Base-by-base conservation (phyloP, 352 stramenopile species). In the Phytophthora lateralis region DNA sequence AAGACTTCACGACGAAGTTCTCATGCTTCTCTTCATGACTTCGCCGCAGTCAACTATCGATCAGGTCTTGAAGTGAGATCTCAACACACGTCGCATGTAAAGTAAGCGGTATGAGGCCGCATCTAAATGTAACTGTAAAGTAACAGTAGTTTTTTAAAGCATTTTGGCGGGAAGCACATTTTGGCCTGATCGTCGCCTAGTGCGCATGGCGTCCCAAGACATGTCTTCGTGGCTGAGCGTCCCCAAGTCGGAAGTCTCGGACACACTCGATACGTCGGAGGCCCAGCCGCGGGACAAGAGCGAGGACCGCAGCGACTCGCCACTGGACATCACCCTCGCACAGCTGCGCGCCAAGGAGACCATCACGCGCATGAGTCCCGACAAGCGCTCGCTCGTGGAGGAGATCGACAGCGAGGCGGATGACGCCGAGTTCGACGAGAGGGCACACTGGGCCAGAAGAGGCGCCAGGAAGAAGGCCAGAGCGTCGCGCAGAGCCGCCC, bases 381-480 rank as follows among this genome's bases (percentile, higher is more conserved):
- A 87, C 43, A 84, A 85, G 58, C 70, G 70, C 52, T 61, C 67
- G 63, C 50, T 77, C 32, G 62, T 87, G 24, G 80, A 92, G 63
- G 73, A 82, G 41, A 90, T 92, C 53, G 83, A 92, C 60, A 86
- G 63, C 44, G 83, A 92, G 43, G 75, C 74, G 32, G 83, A 92
- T 56, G 83, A 92, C 61, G 66, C 48, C 26, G 83, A 92, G 62
- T 90, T 92, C 43, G 83, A 91, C 21, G 80, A 91, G 39, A 60
- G 73, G 14, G 78, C 80, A 37, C 80, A 90, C 20, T 92, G 80
- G 83, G 64, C 71, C 2, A 61, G 80, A 11, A 67, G 75, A n/a
- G 62, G 66, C n/a, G 41, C 52, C 1, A 48, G 68, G 30, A 76
- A 72, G 26, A 86, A 82, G 51, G 66, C 69, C 12, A 65, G 72